Conservation (phyloP, 2,329 filamentous ascomycete species). For the Hypoxylon sp. region DNA sequence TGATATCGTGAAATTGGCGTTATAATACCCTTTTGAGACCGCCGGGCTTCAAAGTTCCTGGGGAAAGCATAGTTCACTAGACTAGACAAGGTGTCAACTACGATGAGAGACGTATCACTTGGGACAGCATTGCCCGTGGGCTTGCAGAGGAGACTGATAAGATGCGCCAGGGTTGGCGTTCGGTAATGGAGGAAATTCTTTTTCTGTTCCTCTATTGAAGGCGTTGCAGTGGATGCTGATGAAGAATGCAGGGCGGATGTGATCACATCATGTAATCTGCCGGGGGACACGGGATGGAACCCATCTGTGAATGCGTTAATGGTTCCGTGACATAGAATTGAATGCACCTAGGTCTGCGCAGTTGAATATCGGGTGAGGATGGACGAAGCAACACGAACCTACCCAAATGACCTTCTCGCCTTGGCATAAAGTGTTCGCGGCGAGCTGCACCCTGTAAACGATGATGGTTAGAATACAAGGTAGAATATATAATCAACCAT, state of each 20-base stretch:
- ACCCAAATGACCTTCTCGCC: constrained; percentile 83
- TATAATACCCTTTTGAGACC: constrained; percentile 58
- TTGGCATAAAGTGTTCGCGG: constrained; percentile 72
- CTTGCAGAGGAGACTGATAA: constrained; percentile 80
- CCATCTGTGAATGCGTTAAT: constrained; percentile 55
- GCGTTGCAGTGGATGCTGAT: constrained; percentile 20
- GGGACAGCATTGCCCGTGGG: constrained; percentile 76
- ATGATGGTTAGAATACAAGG: constrained; percentile 30
- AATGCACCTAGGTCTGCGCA: constrained; percentile 15
- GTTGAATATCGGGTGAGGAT: constrained; percentile 18
- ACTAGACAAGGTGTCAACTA: constrained; percentile 84
- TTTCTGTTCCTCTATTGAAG: constrained; percentile 24
- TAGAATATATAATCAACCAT: neutral
- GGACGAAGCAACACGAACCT: constrained; percentile 62
- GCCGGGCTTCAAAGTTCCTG: constrained; percentile 63
- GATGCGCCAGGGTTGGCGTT: constrained; percentile 76
- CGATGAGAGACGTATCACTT: constrained; percentile 73
- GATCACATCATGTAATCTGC: constrained; percentile 56
- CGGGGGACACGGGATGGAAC: constrained; percentile 61
- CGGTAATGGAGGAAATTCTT: constrained; percentile 64
- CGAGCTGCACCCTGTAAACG: constrained; percentile 77
- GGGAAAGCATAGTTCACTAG: constrained; percentile 85
- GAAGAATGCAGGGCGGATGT: constrained; percentile 27
- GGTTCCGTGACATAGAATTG: constrained; percentile 23
- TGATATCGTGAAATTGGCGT: constrained; percentile 47